Percentiles rank a stretch among this genome's conserved stretches.
Evolutionary conservation across 805 yeast species (phyloP).

Genomic region (Nakazawaea wickerhamii): DNA sequence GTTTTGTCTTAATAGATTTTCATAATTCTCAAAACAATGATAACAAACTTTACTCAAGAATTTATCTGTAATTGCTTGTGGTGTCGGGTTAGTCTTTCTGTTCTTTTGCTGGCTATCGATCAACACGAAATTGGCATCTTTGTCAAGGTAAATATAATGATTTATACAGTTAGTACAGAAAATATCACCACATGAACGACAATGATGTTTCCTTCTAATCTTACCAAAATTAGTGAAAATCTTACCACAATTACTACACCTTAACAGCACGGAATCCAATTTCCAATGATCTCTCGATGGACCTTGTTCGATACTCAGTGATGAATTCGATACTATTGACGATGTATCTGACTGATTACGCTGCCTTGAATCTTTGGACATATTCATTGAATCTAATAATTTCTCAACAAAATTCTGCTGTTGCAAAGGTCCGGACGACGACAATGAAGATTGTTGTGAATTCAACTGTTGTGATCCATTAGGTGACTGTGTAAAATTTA

Average conservation of each 20-base stretch:
- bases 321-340: conserved; percentile 7
- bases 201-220: conserved; percentile 44
- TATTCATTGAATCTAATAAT: conserved; percentile 2
- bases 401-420: conserved; percentile 7
- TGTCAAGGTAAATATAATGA: conserved; percentile 29
- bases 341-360: conserved; percentile 11
- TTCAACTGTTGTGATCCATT: background rate
- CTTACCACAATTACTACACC: conserved; percentile 65
- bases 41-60: conserved; percentile 30
- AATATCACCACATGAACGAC: conserved; percentile 35
- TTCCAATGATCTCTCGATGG: conserved; percentile 70
- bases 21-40: conserved; percentile 28
- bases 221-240: conserved; percentile 69
- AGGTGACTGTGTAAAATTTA: conserved; percentile 14
- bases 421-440: conserved; percentile 17
- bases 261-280: conserved; percentile 57
- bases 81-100: conserved; percentile 4
- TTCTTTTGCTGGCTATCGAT: conserved; percentile 20
- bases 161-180: conserved; percentile 33
- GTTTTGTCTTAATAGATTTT: conserved; percentile 21
- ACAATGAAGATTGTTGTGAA: conserved; percentile 8
- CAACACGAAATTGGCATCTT: conserved; percentile 29
- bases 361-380: background rate
- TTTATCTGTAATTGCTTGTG: conserved; percentile 17
- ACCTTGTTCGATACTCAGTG: conserved; percentile 1